Base-by-base conservation (phyloP, 225 moss, liverwort and hornwort species). In the Marchantia paleacea region DNA sequence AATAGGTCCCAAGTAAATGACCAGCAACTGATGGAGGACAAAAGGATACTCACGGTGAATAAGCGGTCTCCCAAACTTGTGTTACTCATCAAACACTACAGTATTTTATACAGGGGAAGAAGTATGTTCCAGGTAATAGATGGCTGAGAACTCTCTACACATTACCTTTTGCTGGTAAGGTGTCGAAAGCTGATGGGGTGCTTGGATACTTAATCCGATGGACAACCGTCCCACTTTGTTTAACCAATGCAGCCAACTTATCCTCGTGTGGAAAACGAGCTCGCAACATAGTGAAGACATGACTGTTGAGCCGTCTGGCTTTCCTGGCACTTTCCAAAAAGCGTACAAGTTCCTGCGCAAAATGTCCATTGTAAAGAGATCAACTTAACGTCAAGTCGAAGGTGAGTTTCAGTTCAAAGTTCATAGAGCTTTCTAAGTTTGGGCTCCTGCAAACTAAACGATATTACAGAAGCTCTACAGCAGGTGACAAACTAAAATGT, bases 171-270 rank as follows among this genome's bases (percentile, higher is more conserved):
- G 88, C 88, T 81, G 88, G 88, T 55, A 88, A 80, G 7, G 88
- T 88, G 79, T 88, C 85, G 76, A 88, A 88, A 75, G 88, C 88
- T 53, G 96, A 97, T 26, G 94, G 91, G 24, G 93, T 92, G 74
- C 87, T 84, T 39, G 94, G 93, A 81, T 90, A 94, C 76, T 87
- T 94, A 82, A 97, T 84, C 69, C 92, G 89, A 78, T 94, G 94
- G 30, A 92, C 89, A 48, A 97, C 94, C 78, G 89, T 90, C 63
- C 94, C 96, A 86, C 90, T 97, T 80, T 94, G 96, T 80, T 97
- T 97, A 29, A 93, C 87, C 90, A 97, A 89, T 39, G 90, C 90
- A 30, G 96, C 93, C 77, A 91, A 84, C 69, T 91, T 92, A 55
- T 94, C 94, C 54, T 91, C 91, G 52, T 93, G 92, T 22, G 94